These are phyloP conservation scores for Curvularia sp. DNA, from an alignment of 2,329 filamentous ascomycete species.

Conservation along the genomic window DNA sequence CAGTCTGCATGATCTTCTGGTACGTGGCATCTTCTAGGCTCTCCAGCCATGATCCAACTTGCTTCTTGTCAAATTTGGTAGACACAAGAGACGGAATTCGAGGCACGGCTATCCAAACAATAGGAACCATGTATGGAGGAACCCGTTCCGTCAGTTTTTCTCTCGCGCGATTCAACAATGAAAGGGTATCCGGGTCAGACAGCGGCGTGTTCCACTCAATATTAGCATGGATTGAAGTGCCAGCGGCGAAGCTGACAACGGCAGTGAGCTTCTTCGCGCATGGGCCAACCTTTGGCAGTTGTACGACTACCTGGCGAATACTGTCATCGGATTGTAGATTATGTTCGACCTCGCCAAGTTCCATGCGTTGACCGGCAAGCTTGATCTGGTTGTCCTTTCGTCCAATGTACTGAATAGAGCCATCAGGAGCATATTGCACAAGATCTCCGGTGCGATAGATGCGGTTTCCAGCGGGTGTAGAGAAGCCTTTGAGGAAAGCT, in stretches of 20 bases:
- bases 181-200: constrained; percentile 37
- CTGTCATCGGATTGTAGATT: constrained; percentile 35
- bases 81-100: constrained; percentile 41
- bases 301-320: constrained; percentile 53
- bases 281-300: constrained; percentile 53
- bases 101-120: constrained; percentile 49
- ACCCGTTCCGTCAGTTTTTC: constrained; percentile 35
- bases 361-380: constrained; percentile 46
- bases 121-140: constrained; percentile 45
- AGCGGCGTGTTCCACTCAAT: constrained; percentile 41
- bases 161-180: constrained; percentile 44
- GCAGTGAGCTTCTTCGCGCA: constrained; percentile 56
- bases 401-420: constrained; percentile 40
- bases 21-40: constrained; percentile 51
- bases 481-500: constrained; percentile 31
- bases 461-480: constrained; percentile 11
- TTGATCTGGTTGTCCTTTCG: constrained; percentile 48
- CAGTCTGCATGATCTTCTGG: constrained; percentile 51
- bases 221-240: constrained; percentile 27
- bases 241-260: constrained; percentile 51
- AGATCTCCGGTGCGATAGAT: constrained; percentile 48
- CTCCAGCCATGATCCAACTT: constrained; percentile 56
- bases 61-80: constrained; percentile 43
- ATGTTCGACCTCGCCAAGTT: constrained; percentile 47
- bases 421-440: constrained; percentile 40